These are phyloP conservation scores for Triticum dicoccoides DNA, from an alignment of 176 grass and related monocot genomes.

Conservation along the genomic window DNA sequence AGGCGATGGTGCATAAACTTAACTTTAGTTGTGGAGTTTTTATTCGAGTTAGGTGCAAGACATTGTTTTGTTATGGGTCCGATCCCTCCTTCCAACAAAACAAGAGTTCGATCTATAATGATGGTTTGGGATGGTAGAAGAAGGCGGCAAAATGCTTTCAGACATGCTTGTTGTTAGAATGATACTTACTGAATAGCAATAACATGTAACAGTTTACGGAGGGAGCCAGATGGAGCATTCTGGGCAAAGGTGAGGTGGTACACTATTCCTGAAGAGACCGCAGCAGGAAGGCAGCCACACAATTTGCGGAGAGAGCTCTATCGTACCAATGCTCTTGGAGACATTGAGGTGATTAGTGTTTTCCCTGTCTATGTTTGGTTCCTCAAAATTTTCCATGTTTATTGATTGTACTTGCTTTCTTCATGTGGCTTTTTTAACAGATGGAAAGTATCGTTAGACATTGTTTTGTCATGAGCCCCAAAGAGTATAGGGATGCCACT, in stretches of 20 bases:
- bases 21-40: background rate
- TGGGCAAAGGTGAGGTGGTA: constrained; percentile 87
- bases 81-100: background rate
- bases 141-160: background rate
- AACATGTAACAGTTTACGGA: constrained; percentile 59
- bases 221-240: constrained; percentile 64
- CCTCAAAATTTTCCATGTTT: background rate
- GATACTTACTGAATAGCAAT: background rate
- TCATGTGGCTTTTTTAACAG: constrained; percentile 39
- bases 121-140: background rate
- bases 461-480: constrained; percentile 73
- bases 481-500: constrained; percentile 64
- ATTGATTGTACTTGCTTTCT: background rate
- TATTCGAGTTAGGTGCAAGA: background rate
- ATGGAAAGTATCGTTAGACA: constrained; percentile 89
- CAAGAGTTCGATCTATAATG: background rate
- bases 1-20: background rate
- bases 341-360: constrained; percentile 56
- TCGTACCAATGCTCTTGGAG: constrained; percentile 62
- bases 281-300: constrained; percentile 88
- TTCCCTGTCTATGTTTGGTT: background rate
- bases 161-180: background rate
- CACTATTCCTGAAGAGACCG: constrained; percentile 89
- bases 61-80: background rate
- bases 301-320: constrained; percentile 91